Conservation (phyloP, 2,329 filamentous ascomycete genomes). For the Neofusicoccum umdonicola region DNA sequence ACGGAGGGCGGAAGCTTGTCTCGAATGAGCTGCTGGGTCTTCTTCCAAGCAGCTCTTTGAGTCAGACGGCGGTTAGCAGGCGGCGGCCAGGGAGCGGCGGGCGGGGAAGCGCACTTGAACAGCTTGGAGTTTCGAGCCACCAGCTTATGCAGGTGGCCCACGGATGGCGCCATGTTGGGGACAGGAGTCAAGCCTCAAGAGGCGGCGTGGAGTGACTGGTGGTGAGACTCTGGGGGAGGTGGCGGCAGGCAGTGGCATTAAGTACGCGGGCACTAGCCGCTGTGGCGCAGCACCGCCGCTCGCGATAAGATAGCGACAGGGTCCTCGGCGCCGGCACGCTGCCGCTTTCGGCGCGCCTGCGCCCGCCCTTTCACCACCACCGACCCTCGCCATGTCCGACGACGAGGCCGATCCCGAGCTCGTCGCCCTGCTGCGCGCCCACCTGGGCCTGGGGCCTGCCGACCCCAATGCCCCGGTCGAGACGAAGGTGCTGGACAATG, state of each 20-base stretch:
- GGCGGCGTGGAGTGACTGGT: slow-evolving; percentile 15
- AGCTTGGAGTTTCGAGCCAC: slow-evolving; percentile 42
- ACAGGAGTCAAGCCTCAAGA: neutral
- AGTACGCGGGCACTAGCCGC: neutral
- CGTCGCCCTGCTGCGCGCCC: slow-evolving; percentile 78
- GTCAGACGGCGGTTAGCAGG: slow-evolving; percentile 16
- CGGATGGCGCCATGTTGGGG: slow-evolving; percentile 37
- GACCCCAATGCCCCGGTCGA: slow-evolving; percentile 61
- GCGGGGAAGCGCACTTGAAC: slow-evolving; percentile 33
- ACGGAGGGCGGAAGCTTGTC: slow-evolving; percentile 42
- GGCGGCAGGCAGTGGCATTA: slow-evolving; percentile 6
- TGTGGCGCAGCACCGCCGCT: neutral
- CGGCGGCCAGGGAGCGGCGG: neutral
- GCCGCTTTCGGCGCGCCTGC: neutral
- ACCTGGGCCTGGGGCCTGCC: slow-evolving; percentile 61
- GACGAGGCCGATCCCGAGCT: slow-evolving; percentile 89
- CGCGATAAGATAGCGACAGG: neutral
- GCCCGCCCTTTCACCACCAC: neutral
- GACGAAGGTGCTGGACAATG: slow-evolving; percentile 77
- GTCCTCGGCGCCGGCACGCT: neutral
- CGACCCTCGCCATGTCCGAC: slow-evolving; percentile 66
- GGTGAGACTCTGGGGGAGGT: slow-evolving; percentile 7
- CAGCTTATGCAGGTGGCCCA: slow-evolving; percentile 39
- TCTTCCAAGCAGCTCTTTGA: slow-evolving; percentile 47
- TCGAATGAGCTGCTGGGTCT: slow-evolving; percentile 46